These are phyloP conservation scores for Austroboletus sp. DNA, from an alignment of 1,284 basidiomycete species.

Conservation along the genomic window DNA sequence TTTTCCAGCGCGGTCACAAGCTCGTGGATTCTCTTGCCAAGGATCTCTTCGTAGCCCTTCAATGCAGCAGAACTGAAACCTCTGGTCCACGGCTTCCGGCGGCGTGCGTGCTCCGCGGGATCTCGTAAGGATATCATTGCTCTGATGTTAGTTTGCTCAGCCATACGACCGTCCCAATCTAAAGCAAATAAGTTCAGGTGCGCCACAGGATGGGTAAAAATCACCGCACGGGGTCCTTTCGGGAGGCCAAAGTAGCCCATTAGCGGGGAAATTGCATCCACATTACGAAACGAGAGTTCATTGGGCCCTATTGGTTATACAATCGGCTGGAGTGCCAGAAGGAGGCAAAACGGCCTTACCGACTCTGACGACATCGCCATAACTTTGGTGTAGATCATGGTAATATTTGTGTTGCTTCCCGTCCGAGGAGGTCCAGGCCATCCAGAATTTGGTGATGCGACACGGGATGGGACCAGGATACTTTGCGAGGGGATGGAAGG, in stretches of 20 bases:
- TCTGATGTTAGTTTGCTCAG: slow-evolving; percentile 25
- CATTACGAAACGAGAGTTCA: slow-evolving; percentile 43
- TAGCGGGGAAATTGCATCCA: slow-evolving; percentile 38
- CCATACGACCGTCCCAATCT: slow-evolving; percentile 35
- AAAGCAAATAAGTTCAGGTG: slow-evolving; percentile 7
- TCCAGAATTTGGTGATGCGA: slow-evolving; percentile 34
- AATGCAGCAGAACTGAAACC: slow-evolving; percentile 46
- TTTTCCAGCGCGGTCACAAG: slow-evolving; percentile 36
- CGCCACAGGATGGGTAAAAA: not conserved
- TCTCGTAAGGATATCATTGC: slow-evolving; percentile 33
- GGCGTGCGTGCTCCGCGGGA: slow-evolving; percentile 38
- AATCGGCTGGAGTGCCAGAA: slow-evolving; percentile 1
- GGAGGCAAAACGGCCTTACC: slow-evolving; percentile 18
- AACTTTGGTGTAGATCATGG: slow-evolving; percentile 26
- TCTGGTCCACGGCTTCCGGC: slow-evolving; percentile 48
- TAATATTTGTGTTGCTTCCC: slow-evolving; percentile 36
- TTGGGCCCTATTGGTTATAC: slow-evolving; percentile 43
- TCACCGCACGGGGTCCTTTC: slow-evolving; percentile 46
- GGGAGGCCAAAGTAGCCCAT: slow-evolving; percentile 44
- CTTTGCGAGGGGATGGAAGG: slow-evolving; percentile 30
- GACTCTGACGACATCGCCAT: slow-evolving; percentile 36
- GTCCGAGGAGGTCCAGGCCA: slow-evolving; percentile 28
- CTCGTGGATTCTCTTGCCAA: slow-evolving; percentile 36
- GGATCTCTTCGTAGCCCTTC: slow-evolving; percentile 45
- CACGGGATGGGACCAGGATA: slow-evolving; percentile 33